phyloP scores from a whole-genome alignment of 441 rosid genomes.

The Erodium trifolium region DNA sequence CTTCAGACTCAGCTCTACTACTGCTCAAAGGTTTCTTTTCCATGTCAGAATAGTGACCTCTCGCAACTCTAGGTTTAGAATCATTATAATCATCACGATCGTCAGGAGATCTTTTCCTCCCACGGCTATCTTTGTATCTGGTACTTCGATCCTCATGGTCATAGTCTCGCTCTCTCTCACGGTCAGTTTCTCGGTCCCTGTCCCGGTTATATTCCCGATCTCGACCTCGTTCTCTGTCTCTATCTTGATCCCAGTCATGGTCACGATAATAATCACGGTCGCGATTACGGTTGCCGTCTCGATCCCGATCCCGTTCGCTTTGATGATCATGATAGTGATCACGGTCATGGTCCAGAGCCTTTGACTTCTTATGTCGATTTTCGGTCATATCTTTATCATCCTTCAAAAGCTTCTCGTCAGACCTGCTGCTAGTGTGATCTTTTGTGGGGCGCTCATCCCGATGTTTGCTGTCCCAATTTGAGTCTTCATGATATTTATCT shows the following conservation, averaged over 20 bases:
- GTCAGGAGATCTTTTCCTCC: conserved; percentile 67
- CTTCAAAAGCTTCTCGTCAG: conserved; percentile 49
- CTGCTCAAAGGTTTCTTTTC: conserved; percentile 41
- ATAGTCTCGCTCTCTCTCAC: conserved; percentile 29
- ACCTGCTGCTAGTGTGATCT: conserved; percentile 47
- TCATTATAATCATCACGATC: conserved; percentile 50
- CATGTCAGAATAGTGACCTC: conserved; percentile 29
- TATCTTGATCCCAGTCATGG: conserved; percentile 24
- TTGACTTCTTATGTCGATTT: conserved; percentile 42
- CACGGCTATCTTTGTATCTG: conserved; percentile 58
- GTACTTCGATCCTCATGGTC: conserved; percentile 51
- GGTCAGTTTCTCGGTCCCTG: conserved; percentile 37
- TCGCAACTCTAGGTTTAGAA: conserved; percentile 40
- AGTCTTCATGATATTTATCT: conserved; percentile 48
- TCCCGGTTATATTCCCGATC: conserved; percentile 32
- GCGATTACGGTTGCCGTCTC: conserved; percentile 25
- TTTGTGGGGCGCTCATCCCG: conserved; percentile 47
- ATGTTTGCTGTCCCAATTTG: conserved; percentile 46
- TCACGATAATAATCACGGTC: conserved; percentile 34
- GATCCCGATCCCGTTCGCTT: conserved; percentile 16
- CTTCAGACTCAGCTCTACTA: conserved; percentile 51
- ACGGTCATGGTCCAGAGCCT: conserved; percentile 40
- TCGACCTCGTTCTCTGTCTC: conserved; percentile 21
- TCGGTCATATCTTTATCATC: conserved; percentile 49
- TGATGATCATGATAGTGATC: conserved; percentile 25